Conservation (phyloP, 2,329 filamentous ascomycete species). For the Penicillium hordei region DNA sequence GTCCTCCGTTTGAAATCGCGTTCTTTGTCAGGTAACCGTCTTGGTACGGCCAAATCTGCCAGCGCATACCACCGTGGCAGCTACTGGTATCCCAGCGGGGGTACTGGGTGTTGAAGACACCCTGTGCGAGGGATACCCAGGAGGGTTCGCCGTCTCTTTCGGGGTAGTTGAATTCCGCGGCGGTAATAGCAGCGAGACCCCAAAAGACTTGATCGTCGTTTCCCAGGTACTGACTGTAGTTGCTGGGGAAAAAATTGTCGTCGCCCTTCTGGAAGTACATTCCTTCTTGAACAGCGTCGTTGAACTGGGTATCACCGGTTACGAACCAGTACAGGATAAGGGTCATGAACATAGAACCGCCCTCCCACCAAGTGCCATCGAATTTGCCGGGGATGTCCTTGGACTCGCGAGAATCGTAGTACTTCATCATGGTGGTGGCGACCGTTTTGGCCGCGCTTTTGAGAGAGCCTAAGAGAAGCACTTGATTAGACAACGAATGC, state of each 20-base stretch:
- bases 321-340: constrained; percentile 85
- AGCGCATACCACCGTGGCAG: constrained; percentile 75
- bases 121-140: constrained; percentile 75
- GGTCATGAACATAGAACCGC: constrained; percentile 67
- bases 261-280: constrained; percentile 74
- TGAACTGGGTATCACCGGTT: constrained; percentile 71
- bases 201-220: constrained; percentile 72
- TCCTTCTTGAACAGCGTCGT: constrained; percentile 64
- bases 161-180: constrained; percentile 73
- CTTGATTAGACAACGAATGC: constrained; percentile 3
- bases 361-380: constrained; percentile 61
- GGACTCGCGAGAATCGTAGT: constrained; percentile 39
- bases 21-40: constrained; percentile 64
- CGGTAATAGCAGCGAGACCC: constrained; percentile 77
- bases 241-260: constrained; percentile 73
- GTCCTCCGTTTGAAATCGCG: constrained; percentile 57
- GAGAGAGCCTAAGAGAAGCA: constrained; percentile 30
- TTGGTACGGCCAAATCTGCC: constrained; percentile 83
- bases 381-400: constrained; percentile 44
- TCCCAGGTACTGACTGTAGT: constrained; percentile 47
- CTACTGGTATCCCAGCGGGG: constrained; percentile 65
- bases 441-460: constrained; percentile 37
- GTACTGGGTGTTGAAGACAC: constrained; percentile 77
- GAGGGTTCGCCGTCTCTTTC: constrained; percentile 66
- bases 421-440: constrained; percentile 42